Evolutionary conservation across 2,329 filamentous ascomycete species (phyloP).

Genomic region (Phaeoacremonium minimum): DNA sequence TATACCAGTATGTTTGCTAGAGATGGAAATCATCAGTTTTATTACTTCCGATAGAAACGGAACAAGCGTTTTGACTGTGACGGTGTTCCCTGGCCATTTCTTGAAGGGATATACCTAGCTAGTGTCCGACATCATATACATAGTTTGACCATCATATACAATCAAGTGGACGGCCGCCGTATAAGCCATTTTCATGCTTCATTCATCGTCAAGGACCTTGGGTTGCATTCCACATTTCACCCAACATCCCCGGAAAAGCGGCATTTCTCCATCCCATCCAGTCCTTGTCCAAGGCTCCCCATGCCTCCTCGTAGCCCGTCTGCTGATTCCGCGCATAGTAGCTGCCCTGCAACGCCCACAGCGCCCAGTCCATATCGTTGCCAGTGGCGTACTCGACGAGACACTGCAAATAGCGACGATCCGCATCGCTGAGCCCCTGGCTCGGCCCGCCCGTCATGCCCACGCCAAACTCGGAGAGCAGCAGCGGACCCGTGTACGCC

Average conservation of each 20-base stretch:
- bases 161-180: background rate
- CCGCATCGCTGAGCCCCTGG: constrained; percentile 36
- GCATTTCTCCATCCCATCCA: constrained; percentile 34
- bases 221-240: constrained; percentile 31
- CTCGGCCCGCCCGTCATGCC: constrained; percentile 36
- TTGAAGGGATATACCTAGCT: too few species aligned
- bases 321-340: constrained; percentile 51
- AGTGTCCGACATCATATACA: too few species aligned
- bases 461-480: constrained; percentile 57
- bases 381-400: constrained; percentile 45
- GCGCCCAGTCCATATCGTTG: constrained; percentile 56
- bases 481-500: constrained; percentile 47
- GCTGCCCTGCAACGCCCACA: constrained; percentile 55
- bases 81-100: too few species aligned
- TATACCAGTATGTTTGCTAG: too few species aligned
- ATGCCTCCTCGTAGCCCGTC: constrained; percentile 48
- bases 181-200: background rate
- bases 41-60: background rate
- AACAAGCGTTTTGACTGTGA: too few species aligned
- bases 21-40: background rate
- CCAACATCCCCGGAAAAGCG: constrained; percentile 24
- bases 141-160: background rate
- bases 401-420: constrained; percentile 45
- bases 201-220: constrained; percentile 35
- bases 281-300: constrained; percentile 38